These are phyloP conservation scores for Tolypocladium tropicale DNA, from an alignment of 2,329 filamentous ascomycete species.

Conservation along the genomic window DNA sequence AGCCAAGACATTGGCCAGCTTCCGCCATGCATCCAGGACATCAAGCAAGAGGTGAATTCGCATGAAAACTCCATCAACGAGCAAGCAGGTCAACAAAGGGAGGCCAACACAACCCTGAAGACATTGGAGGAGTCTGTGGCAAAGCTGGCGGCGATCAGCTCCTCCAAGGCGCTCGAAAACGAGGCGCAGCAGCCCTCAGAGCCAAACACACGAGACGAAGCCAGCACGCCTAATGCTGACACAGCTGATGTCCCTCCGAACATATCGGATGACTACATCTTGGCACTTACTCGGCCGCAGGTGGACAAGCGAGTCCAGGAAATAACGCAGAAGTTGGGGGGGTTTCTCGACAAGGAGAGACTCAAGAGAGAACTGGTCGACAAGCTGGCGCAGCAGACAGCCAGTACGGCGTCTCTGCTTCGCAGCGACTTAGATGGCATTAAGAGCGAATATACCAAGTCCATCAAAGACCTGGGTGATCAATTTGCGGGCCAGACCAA, in stretches of 20 bases:
- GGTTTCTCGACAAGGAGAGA: slow-evolving; percentile 12
- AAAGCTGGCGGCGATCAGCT: neutral
- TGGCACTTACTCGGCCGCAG: neutral
- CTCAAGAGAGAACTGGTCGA: slow-evolving; percentile 1
- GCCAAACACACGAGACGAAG: neutral
- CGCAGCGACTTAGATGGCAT: slow-evolving; percentile 1
- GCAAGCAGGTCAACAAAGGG: neutral
- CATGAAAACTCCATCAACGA: neutral
- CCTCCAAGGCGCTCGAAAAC: neutral
- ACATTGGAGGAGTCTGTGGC: neutral
- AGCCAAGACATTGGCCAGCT: neutral
- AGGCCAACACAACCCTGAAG: neutral
- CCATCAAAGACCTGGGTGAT: neutral
- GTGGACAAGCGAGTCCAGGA: slow-evolving; percentile 1
- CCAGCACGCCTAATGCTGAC: neutral
- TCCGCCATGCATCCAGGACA: neutral
- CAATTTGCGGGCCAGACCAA: neutral
- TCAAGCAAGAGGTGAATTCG: neutral
- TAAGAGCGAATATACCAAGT: neutral
- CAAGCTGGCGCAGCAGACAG: slow-evolving; percentile 1
- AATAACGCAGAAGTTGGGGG: slow-evolving; percentile 4
- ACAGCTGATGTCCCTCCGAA: neutral
- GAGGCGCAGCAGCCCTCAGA: neutral
- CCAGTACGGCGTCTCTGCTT: slow-evolving; percentile 1
- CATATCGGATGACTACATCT: slow-evolving; percentile 1